These are phyloP conservation scores for Penicillium sp. DNA, from an alignment of 2,329 filamentous ascomycete genomes.

Conservation along the genomic window DNA sequence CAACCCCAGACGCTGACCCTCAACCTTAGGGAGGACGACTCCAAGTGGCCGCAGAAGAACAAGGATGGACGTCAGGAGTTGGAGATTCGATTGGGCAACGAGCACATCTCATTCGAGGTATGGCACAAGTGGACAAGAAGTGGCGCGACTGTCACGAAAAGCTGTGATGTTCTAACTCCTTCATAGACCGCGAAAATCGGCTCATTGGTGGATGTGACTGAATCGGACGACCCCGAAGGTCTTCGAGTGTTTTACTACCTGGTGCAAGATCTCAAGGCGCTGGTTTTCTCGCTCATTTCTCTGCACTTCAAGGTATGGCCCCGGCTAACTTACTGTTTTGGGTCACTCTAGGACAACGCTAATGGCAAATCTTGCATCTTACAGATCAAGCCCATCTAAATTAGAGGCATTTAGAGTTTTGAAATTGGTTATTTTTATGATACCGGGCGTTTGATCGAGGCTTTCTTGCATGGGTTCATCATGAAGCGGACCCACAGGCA, in stretches of 20 bases:
- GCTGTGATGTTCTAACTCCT: conserved; percentile 7
- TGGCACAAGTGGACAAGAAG: not conserved
- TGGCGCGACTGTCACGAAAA: not conserved
- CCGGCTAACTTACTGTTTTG: not conserved
- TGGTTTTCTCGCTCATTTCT: conserved; percentile 95
- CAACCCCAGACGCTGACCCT: conserved; percentile 32
- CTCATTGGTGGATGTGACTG: conserved; percentile 93
- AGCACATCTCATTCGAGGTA: conserved; percentile 98
- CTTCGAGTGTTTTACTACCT: conserved; percentile 98
- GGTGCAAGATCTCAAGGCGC: conserved; percentile 93
- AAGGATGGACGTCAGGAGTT: conserved; percentile 97
- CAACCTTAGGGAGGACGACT: conserved; percentile 82
- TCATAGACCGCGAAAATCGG: conserved; percentile 94
- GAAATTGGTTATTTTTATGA: conserved; percentile 25
- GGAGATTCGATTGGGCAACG: conserved; percentile 89
- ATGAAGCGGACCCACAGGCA: conserved; percentile 19
- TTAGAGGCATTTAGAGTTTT: conserved; percentile 5
- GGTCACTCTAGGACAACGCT: not conserved
- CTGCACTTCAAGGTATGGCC: conserved; percentile 85
- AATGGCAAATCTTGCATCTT: not conserved
- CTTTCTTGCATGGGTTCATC: conserved; percentile 21
- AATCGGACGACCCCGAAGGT: conserved; percentile 94
- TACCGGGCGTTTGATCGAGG: conserved; percentile 33
- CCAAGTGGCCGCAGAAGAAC: conserved; percentile 99
- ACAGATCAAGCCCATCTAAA: conserved; percentile 61